Evolutionary conservation across 345 rosid genomes (phyloP).

Genomic region (Eucalyptus marginata): DNA sequence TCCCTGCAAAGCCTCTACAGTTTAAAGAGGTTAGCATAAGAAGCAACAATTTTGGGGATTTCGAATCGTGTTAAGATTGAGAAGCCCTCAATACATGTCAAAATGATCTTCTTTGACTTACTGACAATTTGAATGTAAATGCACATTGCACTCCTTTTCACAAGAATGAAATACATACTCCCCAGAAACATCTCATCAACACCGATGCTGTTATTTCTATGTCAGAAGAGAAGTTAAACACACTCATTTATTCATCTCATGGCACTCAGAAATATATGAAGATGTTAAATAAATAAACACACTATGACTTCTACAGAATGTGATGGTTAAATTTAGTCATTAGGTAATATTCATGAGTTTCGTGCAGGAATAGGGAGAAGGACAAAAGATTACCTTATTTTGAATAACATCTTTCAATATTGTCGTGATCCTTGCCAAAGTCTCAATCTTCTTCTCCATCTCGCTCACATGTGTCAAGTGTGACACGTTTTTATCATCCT

Average conservation of each 20-base stretch:
- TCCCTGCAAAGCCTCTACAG: not conserved
- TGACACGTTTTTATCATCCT: conserved; percentile 96
- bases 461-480: conserved; percentile 93
- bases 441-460: conserved; percentile 93
- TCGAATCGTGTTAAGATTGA: not conserved
- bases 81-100: not conserved
- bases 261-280: not conserved
- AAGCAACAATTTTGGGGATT: not conserved
- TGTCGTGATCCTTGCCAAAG: conserved; percentile 77
- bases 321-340: not conserved
- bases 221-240: not conserved
- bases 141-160: not conserved
- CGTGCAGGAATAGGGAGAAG: not conserved
- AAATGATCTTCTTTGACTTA: not conserved
- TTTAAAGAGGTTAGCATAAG: not conserved
- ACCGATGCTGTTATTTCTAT: not conserved
- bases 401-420: conserved; percentile 93
- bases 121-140: not conserved
- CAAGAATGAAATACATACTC: not conserved
- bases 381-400: conserved; percentile 59
- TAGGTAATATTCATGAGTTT: not conserved
- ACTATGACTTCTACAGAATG: not conserved
- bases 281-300: not conserved
- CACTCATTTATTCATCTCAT: not conserved
- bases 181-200: not conserved